Conservation (phyloP, 805 yeast species). For the Hanseniaspora occidentalis region DNA sequence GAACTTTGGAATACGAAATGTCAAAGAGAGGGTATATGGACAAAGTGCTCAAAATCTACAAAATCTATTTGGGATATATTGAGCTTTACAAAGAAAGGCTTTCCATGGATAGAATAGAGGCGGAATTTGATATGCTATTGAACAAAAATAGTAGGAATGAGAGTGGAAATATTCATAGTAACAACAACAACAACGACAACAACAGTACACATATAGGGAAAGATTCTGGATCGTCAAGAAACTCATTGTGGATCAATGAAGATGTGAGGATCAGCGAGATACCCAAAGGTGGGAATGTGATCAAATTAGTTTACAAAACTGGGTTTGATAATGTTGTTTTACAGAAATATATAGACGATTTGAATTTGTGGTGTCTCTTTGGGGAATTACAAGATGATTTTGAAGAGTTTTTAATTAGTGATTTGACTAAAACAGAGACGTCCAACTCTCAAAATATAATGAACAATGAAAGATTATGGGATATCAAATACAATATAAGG, state of each 20-base stretch:
- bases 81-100: slow-evolving; percentile 30
- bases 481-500: slow-evolving; percentile 59
- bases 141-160: slow-evolving; percentile 25
- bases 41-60: slow-evolving; percentile 44
- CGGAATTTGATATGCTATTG: slow-evolving; percentile 31
- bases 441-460: no score
- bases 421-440: slow-evolving; percentile 16
- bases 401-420: slow-evolving; percentile 68
- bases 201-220: slow-evolving; percentile 12
- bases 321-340: slow-evolving; percentile 30
- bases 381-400: slow-evolving; percentile 72
- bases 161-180: slow-evolving; percentile 2
- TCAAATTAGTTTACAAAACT: slow-evolving; percentile 36
- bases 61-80: slow-evolving; percentile 39
- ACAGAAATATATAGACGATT: slow-evolving; percentile 47
- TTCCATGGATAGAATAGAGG: slow-evolving; percentile 22
- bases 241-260: slow-evolving; percentile 25
- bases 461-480: slow-evolving; percentile 56
- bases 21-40: slow-evolving; percentile 24
- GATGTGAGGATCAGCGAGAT: slow-evolving; percentile 39
- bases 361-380: slow-evolving; percentile 65
- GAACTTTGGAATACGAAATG: slow-evolving; percentile 42
- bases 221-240: not conserved
- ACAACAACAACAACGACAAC: slow-evolving; percentile 8
- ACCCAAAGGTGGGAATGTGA: slow-evolving; percentile 70